A percentile compares a stretch with the other conserved stretches of the same genome.
Conservation (phyloP, 2,329 filamentous ascomycete genomes). For the Dothistroma septosporum region DNA sequence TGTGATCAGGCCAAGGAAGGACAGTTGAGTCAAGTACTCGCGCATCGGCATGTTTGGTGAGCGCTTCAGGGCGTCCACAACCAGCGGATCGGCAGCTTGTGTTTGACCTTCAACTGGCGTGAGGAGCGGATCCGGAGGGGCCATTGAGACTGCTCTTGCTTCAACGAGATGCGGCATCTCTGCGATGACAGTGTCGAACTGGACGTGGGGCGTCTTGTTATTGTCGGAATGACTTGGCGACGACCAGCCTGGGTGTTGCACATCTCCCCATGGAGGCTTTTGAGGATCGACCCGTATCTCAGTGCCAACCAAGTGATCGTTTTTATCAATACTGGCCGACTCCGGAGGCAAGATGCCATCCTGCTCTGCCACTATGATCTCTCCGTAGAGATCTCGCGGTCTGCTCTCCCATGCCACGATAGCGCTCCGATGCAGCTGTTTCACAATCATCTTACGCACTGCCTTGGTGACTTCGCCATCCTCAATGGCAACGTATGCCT, state of each 20-base stretch:
- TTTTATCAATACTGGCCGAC: constrained; percentile 12
- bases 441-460: constrained; percentile 71
- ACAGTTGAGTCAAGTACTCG: constrained; percentile 71
- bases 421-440: constrained; percentile 70
- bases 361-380: constrained; percentile 30
- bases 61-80: constrained; percentile 68
- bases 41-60: constrained; percentile 68
- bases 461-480: constrained; percentile 73
- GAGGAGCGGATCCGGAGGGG: constrained; percentile 53
- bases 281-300: constrained; percentile 38
- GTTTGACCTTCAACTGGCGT: constrained; percentile 38
- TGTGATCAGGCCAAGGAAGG: constrained; percentile 60
- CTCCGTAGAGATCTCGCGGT: constrained; percentile 55
- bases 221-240: constrained; percentile 60
- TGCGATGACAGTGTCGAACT: constrained; percentile 74
- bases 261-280: constrained; percentile 69
- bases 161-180: constrained; percentile 89
- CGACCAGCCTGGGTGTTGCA: constrained; percentile 85
- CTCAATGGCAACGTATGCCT: constrained; percentile 78
- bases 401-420: constrained; percentile 73
- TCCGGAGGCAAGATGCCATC: constrained; percentile 27
- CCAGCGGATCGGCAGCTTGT: constrained; percentile 35
- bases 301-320: constrained; percentile 30
- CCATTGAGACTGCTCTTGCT: constrained; percentile 84
- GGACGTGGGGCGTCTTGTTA: constrained; percentile 70